Base-by-base conservation (phyloP, 345 rosid genomes). In the Brassica carinata region DNA sequence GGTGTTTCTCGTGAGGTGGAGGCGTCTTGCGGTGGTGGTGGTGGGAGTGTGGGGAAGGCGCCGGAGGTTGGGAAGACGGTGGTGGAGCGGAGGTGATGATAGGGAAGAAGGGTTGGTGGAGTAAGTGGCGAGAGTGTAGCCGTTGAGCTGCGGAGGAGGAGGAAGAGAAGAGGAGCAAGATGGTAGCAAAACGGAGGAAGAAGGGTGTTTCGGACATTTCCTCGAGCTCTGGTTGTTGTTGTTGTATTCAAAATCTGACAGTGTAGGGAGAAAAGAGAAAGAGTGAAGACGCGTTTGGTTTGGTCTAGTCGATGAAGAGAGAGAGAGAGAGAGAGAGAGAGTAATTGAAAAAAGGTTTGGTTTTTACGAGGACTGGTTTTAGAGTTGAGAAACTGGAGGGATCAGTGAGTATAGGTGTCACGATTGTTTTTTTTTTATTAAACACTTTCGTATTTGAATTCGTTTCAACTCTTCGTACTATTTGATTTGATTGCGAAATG, bases 61-160 rank as follows among this genome's bases (percentile, higher is more conserved):
- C 48, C 0, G 88, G 85, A 0, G 89, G 85, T 57, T 85, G 64
- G 5, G 83, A 64, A 30, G 83, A 70, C 0, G 64, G 30, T 0
- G 77, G 71, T 9, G 96, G 88, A 8, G 81, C 77, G 2, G 82
- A 3, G 31, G 88, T 64, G 2, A 48, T 64, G 2, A 75, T 57
- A 0, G 90, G 92, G 14, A 88, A 90, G n/a, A 90, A 83, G 0
- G 98, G 97, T 18, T 89, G 98, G 75, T 91, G 98, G 64, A 93
- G 93, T 40, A 91, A 81, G 58, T 76, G 95, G 6, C 90, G 89
- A 76, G 74, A 77, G 5, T 74, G 83, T 9, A 70, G 64, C 1
- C n/a, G 75, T 53, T 38, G 76, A 78, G 33, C 67, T 84, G 74
- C 27, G 83, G 82, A 19, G 82, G 70, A 27, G 64, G 73, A 83